A percentile compares a stretch with the other conserved stretches of the same genome.
phyloP scores from a whole-genome alignment of 306 rosid species.

The Glycyrrhiza uralensis region DNA sequence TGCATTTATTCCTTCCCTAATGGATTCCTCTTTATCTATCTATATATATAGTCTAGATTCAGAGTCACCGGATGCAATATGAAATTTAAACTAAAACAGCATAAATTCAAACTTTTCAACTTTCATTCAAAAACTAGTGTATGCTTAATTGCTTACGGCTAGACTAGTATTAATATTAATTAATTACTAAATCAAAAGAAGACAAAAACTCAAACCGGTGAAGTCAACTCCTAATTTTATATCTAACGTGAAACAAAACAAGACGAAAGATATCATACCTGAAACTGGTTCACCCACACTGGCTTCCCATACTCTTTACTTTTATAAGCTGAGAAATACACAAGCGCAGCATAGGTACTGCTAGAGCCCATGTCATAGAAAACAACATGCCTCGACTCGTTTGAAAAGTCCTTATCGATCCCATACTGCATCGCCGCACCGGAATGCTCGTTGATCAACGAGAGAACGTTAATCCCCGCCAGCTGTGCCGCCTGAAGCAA shows the following conservation, averaged over 20 bases:
- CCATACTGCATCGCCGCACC: constrained; percentile 99
- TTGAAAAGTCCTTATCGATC: constrained; percentile 88
- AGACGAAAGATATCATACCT: constrained; percentile 63
- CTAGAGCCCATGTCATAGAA: constrained; percentile 96
- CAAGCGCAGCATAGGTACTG: constrained; percentile 88
- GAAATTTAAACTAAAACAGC: neutral
- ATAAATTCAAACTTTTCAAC: neutral
- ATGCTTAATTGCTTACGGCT: neutral
- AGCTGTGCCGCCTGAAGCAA: constrained; percentile 77
- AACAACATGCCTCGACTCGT: constrained; percentile 75
- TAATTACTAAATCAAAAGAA: neutral
- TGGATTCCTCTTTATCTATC: too few species aligned
- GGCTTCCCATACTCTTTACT: constrained; percentile 83
- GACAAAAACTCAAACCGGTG: neutral
- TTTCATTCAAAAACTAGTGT: neutral
- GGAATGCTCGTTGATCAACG: constrained; percentile 84
- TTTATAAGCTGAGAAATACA: constrained; percentile 72
- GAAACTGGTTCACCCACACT: constrained; percentile 82
- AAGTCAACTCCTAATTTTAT: neutral
- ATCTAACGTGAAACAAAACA: too few species aligned
- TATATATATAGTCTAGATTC: neutral
- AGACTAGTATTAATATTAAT: neutral
- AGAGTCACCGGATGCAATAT: neutral
- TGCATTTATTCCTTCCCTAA: neutral
- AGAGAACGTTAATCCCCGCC: constrained; percentile 80